Evolutionary conservation across 1,139 yeast species (phyloP).

Genomic region (Debaryomyces subglobosus): DNA sequence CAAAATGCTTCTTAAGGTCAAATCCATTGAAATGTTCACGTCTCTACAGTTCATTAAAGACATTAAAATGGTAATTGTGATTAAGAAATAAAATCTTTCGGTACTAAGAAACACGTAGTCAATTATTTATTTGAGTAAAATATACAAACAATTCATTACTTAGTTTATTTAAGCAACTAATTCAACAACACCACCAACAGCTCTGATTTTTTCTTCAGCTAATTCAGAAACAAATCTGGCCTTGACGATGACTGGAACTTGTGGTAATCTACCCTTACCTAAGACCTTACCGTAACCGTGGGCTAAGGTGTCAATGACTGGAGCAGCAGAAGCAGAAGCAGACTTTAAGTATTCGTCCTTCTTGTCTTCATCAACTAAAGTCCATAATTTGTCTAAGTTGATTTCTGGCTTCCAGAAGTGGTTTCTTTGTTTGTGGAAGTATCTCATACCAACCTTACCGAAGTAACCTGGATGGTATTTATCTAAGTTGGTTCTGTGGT

Average conservation of each 20-base stretch:
- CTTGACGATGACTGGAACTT: slow-evolving; percentile 98
- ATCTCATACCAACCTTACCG: slow-evolving; percentile 99
- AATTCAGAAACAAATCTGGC: slow-evolving; percentile 99
- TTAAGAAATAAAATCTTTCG: slow-evolving; percentile 4
- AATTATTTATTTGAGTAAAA: slow-evolving; percentile 14
- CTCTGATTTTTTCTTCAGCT: slow-evolving; percentile 99
- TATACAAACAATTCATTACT: slow-evolving; percentile 12
- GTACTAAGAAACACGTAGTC: slow-evolving; percentile 12
- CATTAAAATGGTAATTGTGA: slow-evolving; percentile 8
- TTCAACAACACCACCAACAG: slow-evolving; percentile 99
- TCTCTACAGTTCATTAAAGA: neutral
- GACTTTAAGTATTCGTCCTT: slow-evolving; percentile 92
- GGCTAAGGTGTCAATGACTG: slow-evolving; percentile 99
- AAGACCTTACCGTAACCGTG: slow-evolving; percentile 99
- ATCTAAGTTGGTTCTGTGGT: slow-evolving; percentile 99
- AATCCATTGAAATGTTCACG: neutral
- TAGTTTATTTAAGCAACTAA: slow-evolving; percentile 77
- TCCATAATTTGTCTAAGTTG: slow-evolving; percentile 99
- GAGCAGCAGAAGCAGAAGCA: slow-evolving; percentile 89
- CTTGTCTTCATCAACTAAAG: slow-evolving; percentile 91
- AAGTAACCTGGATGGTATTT: slow-evolving; percentile 99
- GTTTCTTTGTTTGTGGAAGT: slow-evolving; percentile 96
- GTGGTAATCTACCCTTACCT: slow-evolving; percentile 98
- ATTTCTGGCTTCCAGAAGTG: slow-evolving; percentile 98
- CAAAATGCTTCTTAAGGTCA: neutral